Evolutionary conservation across 2,329 filamentous ascomycete species (phyloP).

Genomic region (Venturia effusa): DNA sequence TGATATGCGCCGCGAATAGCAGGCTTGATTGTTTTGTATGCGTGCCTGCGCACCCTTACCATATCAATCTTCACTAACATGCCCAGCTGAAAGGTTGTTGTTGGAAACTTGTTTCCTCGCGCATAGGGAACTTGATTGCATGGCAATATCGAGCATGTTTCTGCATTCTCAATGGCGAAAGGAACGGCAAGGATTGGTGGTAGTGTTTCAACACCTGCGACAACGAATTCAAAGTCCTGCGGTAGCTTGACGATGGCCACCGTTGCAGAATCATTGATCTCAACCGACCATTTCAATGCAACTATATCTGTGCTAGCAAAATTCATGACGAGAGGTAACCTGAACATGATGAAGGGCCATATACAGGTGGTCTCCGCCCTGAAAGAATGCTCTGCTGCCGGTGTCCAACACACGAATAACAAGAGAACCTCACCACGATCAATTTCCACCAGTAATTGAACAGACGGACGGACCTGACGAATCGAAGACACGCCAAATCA

Average conservation of each 20-base stretch:
- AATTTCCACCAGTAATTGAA: neutral
- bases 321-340: neutral
- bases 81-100: neutral
- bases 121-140: conserved; percentile 1
- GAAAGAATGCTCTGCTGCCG: neutral
- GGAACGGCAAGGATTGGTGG: neutral
- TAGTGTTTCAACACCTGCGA: neutral
- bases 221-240: neutral
- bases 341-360: neutral
- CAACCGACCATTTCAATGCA: neutral
- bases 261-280: neutral
- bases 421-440: neutral
- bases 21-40: neutral
- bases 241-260: neutral
- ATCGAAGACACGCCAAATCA: neutral
- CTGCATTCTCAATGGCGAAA: neutral
- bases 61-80: neutral
- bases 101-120: neutral
- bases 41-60: neutral
- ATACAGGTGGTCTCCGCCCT: neutral
- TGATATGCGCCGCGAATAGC: neutral
- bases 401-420: too few species aligned
- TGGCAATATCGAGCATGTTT: neutral
- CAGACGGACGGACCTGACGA: neutral
- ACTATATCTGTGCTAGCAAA: neutral